phyloP scores from a whole-genome alignment of 176 grass and related monocot genomes.

The Eragrostis nindensis region DNA sequence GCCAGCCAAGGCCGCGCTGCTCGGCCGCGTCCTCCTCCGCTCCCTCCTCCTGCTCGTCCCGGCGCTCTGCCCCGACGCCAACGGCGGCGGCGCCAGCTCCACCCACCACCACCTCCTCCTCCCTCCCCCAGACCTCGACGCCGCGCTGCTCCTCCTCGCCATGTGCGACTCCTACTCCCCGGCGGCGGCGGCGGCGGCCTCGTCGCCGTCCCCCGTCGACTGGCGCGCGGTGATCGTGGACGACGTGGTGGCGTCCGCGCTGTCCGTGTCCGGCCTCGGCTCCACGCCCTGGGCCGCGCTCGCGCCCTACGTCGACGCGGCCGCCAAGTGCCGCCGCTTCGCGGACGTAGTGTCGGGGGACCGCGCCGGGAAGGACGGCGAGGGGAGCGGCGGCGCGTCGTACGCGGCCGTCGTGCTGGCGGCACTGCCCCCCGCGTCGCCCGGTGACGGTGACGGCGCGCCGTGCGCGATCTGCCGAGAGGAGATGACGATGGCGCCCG shows the following conservation, averaged over 20 bases:
- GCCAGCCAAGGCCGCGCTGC: constrained; percentile 61
- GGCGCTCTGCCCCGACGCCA: constrained; percentile 31
- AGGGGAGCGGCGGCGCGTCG: constrained; percentile 34
- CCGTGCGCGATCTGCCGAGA: constrained; percentile 89
- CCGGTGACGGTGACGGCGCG: constrained; percentile 33
- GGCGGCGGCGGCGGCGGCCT: not conserved
- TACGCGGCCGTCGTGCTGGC: constrained; percentile 44
- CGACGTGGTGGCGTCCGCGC: constrained; percentile 46
- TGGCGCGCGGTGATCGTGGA: constrained; percentile 66
- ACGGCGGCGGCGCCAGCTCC: not conserved
- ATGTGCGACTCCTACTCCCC: constrained; percentile 81
- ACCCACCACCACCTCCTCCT: constrained; percentile 42
- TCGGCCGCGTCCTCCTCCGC: constrained; percentile 77
- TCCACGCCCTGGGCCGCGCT: constrained; percentile 65
- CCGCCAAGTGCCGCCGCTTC: constrained; percentile 78
- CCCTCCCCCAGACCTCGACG: constrained; percentile 59
- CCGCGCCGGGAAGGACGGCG: constrained; percentile 20
- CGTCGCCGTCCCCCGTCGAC: constrained; percentile 40
- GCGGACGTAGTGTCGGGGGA: constrained; percentile 54
- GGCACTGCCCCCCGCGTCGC: constrained; percentile 38
- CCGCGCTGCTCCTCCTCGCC: constrained; percentile 77
- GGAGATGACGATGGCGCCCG: constrained; percentile 60
- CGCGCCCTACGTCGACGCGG: constrained; percentile 63
- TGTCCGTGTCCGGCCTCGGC: constrained; percentile 71
- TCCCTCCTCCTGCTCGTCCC: constrained; percentile 67